phyloP scores from a whole-genome alignment of 1,284 basidiomycete genomes.

The Rhodotorula mucilaginosa region DNA sequence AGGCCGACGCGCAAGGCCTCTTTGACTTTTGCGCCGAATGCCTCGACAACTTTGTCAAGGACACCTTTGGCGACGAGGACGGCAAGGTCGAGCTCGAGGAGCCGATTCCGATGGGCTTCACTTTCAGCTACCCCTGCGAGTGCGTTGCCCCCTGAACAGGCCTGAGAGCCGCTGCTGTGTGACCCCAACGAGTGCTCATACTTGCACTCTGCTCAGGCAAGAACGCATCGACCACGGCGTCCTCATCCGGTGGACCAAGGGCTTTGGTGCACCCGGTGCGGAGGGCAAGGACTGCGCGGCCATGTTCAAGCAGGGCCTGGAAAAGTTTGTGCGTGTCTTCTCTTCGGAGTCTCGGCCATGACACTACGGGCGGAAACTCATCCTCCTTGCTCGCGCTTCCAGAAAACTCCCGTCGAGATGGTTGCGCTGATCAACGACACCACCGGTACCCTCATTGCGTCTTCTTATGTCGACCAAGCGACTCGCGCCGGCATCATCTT shows the following conservation, averaged over 20 bases:
- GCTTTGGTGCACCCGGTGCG: constrained; percentile 87
- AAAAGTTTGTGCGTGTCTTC: constrained; percentile 56
- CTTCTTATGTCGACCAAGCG: constrained; percentile 85
- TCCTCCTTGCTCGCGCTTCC: neutral
- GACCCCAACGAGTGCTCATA: neutral
- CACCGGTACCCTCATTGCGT: constrained; percentile 93
- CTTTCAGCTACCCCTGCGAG: constrained; percentile 91
- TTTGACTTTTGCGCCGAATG: constrained; percentile 98
- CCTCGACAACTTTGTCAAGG: constrained; percentile 80
- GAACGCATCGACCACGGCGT: constrained; percentile 89
- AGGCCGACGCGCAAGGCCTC: constrained; percentile 87
- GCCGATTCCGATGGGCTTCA: constrained; percentile 84
- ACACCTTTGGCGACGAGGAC: constrained; percentile 65
- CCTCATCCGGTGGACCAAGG: constrained; percentile 98
- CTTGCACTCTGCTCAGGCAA: constrained; percentile 59
- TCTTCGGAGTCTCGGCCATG: too few species aligned
- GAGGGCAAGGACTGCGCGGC: constrained; percentile 89
- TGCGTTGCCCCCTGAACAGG: constrained; percentile 52
- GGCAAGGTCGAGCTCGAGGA: constrained; percentile 65
- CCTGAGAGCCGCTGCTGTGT: neutral
- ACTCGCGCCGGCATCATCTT: constrained; percentile 92
- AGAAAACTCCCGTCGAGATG: constrained; percentile 65
- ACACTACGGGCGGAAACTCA: neutral
- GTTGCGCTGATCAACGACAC: constrained; percentile 95
- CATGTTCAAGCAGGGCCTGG: constrained; percentile 83